Conservation (phyloP, 2,329 filamentous ascomycete species). For the Fonsecaea multimorphosa region DNA sequence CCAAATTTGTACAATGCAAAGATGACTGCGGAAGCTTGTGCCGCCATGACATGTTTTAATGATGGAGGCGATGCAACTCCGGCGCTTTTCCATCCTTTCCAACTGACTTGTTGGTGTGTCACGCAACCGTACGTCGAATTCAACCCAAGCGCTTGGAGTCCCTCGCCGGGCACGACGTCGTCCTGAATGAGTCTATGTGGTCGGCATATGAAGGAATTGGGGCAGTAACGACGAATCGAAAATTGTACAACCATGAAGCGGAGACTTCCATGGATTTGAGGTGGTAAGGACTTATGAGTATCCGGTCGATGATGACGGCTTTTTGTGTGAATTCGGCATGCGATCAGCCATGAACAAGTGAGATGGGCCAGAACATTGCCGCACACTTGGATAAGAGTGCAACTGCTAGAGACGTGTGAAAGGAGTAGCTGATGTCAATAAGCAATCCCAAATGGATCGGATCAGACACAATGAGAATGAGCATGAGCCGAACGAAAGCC, state of each 20-base stretch:
- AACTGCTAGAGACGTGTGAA: neutral
- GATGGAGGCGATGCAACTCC: constrained; percentile 30
- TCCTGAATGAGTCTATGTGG: neutral
- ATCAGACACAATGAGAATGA: neutral
- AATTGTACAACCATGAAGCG: neutral
- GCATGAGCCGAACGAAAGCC: neutral
- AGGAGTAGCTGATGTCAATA: neutral
- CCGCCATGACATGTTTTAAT: constrained; percentile 36
- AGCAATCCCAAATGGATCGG: neutral
- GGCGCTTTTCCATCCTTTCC: constrained; percentile 37
- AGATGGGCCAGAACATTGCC: neutral
- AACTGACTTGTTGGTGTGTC: constrained; percentile 36
- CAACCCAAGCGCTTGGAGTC: constrained; percentile 28
- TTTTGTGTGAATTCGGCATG: neutral
- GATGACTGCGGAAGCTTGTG: constrained; percentile 37
- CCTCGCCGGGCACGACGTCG: constrained; percentile 7
- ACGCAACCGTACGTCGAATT: constrained; percentile 29
- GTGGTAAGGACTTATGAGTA: neutral
- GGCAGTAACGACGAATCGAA: neutral
- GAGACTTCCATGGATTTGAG: neutral
- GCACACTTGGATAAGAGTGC: neutral
- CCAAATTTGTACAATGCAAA: constrained; percentile 32
- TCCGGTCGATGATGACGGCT: neutral
- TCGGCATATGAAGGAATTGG: neutral
- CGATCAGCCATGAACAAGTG: neutral